A percentile compares a stretch with the other conserved stretches of the same genome.
These are phyloP conservation scores for Lagerstroemia speciosa DNA, from an alignment of 345 rosid genomes.

Conservation along the genomic window DNA sequence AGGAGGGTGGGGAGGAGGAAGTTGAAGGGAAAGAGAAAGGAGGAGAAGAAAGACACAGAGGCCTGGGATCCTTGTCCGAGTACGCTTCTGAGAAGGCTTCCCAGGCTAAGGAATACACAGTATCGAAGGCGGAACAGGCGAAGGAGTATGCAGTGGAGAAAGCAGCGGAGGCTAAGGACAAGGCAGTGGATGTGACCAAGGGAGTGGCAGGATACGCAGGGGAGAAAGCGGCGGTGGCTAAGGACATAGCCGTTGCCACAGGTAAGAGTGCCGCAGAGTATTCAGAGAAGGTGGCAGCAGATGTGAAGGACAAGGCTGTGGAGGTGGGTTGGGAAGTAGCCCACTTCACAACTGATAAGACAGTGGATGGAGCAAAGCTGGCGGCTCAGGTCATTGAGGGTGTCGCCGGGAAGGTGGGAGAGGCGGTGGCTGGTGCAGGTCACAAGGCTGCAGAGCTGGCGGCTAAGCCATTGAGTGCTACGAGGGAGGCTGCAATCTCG, in stretches of 20 bases:
- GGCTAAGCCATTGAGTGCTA: slow-evolving; percentile 46
- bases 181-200: slow-evolving; percentile 16
- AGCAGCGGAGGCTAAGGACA: slow-evolving; percentile 12
- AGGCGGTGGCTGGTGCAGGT: slow-evolving; percentile 37
- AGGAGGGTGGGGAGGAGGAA: too few species aligned
- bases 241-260: slow-evolving; percentile 39
- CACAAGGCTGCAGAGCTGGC: slow-evolving; percentile 57
- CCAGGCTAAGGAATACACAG: slow-evolving; percentile 25
- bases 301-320: slow-evolving; percentile 43
- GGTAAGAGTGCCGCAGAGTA: slow-evolving; percentile 42
- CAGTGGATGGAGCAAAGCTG: slow-evolving; percentile 28
- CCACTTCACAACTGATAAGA: slow-evolving; percentile 35
- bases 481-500: slow-evolving; percentile 39
- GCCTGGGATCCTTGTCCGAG: slow-evolving; percentile 14
- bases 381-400: slow-evolving; percentile 25
- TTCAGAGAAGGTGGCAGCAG: slow-evolving; percentile 35
- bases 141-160: slow-evolving; percentile 16
- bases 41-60: background rate
- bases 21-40: background rate
- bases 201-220: slow-evolving; percentile 27
- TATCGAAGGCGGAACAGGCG: slow-evolving; percentile 13
- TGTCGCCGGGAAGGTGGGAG: slow-evolving; percentile 38
- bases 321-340: slow-evolving; percentile 68
- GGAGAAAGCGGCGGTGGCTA: slow-evolving; percentile 22
- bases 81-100: slow-evolving; percentile 29